Base-by-base conservation (phyloP, 2,329 filamentous ascomycete genomes). In the Pseudocercospora macadamiae region DNA sequence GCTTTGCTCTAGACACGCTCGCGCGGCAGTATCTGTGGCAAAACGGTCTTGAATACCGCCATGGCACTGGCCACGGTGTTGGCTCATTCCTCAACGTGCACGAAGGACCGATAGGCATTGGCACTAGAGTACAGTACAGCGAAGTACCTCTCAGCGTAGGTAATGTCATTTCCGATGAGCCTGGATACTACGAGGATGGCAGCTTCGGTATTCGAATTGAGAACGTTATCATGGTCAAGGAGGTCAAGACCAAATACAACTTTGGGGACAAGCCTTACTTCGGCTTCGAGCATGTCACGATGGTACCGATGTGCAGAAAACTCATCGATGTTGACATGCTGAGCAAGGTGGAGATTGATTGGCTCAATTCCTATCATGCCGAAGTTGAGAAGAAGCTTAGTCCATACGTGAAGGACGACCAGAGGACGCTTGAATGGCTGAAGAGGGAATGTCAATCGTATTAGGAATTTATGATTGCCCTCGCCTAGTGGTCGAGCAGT, bases 41-140 rank as follows among this genome's bases (percentile, higher is more conserved):
- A 71, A 83, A 93, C 70, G 95, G 95, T 0, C 81, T 99, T 10
- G 95, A 99, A 73, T 99, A 97, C 76, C 86, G 95, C 34, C 95
- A 99, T 73, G 95, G 95, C 57, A 99, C 95, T 3, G 95, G 95
- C 8, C 95, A 99, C 73, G 95, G 95, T 42, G 90, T 99, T 32
- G 95, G 95, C 25, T 96, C 92, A 1, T 99, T 89, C 76, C 79
- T 99, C 66, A 99, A 99, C 66, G 95, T 99, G 0, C 95, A 99
- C 73, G 95, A 99, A 77, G 95, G 95, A 0, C 95, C 95, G 1
- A 96, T 99, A 62, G 95, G 95, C 18, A 96, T 99, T 61, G 95
- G 95, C 25, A 97, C 93, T 8, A 85, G 95, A 44, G 86, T 96
- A 36, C 90, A 96, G 68, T 97, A 93, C 72, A 89, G 91, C 0